Percentiles rank a stretch among this genome's conserved stretches.
Evolutionary conservation across 768 basidiomycete genomes (phyloP).

Genomic region (Russula virescens): DNA sequence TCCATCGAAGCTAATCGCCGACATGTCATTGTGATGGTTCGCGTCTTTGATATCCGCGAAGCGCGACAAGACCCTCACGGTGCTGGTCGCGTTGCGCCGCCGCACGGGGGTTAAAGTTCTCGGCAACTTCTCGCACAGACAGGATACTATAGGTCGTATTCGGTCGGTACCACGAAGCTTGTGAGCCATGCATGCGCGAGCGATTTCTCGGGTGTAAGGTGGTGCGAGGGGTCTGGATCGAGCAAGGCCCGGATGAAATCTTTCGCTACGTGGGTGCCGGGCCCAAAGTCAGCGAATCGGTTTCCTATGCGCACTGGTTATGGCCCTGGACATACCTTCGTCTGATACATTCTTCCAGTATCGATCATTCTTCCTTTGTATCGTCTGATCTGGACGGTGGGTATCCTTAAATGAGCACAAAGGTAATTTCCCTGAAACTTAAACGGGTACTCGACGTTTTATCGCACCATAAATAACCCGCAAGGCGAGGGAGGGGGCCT

Average conservation of each 20-base stretch:
- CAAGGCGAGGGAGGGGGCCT: conserved; percentile 6
- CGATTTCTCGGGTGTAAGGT: conserved; percentile 73
- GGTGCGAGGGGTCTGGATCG: conserved; percentile 35
- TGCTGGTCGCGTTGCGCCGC: too few relatives aligned
- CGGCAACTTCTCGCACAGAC: too few relatives aligned
- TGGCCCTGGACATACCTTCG: conserved; percentile 43
- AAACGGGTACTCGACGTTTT: neutral
- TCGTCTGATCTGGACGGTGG: conserved; percentile 89
- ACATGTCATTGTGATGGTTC: neutral
- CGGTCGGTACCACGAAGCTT: conserved; percentile 52
- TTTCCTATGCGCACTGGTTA: too few relatives aligned
- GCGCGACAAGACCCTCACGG: too few relatives aligned
- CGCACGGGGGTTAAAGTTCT: too few relatives aligned
- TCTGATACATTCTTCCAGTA: conserved; percentile 93
- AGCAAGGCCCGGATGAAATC: conserved; percentile 56
- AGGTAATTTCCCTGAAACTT: conserved; percentile 95
- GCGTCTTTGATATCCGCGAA: conserved; percentile 28
- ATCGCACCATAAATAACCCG: too few relatives aligned
- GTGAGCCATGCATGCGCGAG: conserved; percentile 73
- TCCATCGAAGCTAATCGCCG: neutral
- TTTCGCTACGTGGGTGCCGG: conserved; percentile 53
- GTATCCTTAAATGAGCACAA: conserved; percentile 92
- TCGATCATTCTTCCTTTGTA: conserved; percentile 69
- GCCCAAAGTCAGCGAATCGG: too few relatives aligned
- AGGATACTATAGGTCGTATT: conserved; percentile 75